Evolutionary conservation across 805 yeast species (phyloP).

Genomic region (Ogataea henricii): DNA sequence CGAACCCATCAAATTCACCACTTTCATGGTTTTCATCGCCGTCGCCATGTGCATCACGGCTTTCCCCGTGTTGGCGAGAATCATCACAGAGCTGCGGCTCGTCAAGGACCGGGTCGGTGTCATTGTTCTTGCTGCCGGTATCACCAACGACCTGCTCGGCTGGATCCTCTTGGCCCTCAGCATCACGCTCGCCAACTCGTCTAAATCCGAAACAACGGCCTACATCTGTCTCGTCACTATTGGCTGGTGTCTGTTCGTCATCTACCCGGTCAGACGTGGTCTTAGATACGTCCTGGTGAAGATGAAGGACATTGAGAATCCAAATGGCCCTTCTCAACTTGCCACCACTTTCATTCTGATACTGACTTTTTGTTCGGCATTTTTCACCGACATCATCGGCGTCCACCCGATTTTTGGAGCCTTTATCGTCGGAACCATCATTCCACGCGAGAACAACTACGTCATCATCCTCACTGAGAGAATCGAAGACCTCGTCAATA

Average conservation of each 20-base stretch:
- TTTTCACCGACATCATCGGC: constrained; percentile 81
- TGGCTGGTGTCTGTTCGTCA: constrained; percentile 68
- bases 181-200: constrained; percentile 74
- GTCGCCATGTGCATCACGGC: constrained; percentile 86
- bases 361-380: constrained; percentile 65
- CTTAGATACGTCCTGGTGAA: constrained; percentile 47
- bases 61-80: constrained; percentile 80
- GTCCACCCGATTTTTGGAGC: constrained; percentile 89
- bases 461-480: constrained; percentile 70
- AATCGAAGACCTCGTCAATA: constrained; percentile 75
- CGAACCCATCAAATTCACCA: constrained; percentile 57
- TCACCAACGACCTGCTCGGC: constrained; percentile 75
- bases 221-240: constrained; percentile 65
- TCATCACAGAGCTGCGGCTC: constrained; percentile 69
- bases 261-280: constrained; percentile 55
- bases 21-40: constrained; percentile 78
- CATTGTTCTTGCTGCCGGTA: constrained; percentile 80
- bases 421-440: constrained; percentile 71
- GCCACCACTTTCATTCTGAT: constrained; percentile 58
- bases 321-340: constrained; percentile 63
- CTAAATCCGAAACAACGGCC: constrained; percentile 65
- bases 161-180: constrained; percentile 79
- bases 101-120: constrained; percentile 72
- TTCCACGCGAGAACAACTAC: constrained; percentile 76
- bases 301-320: constrained; percentile 45